phyloP scores from a whole-genome alignment of 805 yeast genomes.

The Scheffersomyces stipitis region DNA sequence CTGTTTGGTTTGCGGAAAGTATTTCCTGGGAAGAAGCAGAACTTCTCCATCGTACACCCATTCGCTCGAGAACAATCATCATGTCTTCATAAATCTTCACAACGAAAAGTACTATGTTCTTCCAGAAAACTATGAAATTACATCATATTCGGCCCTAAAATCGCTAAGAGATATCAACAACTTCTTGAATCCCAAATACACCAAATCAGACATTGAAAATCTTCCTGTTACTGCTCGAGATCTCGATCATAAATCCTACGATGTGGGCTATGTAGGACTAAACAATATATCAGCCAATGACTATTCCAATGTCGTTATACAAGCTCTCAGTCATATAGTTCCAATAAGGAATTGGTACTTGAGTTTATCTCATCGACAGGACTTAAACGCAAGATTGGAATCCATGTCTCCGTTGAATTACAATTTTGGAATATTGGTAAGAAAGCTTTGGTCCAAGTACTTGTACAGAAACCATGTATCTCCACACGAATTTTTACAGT shows the following conservation, averaged over 20 bases:
- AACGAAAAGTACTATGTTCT: constrained; percentile 51
- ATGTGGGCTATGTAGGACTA: constrained; percentile 67
- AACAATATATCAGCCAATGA: constrained; percentile 53
- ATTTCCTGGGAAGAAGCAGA: constrained; percentile 63
- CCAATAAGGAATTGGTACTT: constrained; percentile 42
- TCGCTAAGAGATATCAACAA: constrained; percentile 51
- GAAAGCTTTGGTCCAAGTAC: constrained; percentile 64
- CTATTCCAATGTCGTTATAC: constrained; percentile 58
- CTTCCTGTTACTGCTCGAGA: constrained; percentile 38
- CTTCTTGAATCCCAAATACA: constrained; percentile 53
- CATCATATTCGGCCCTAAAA: constrained; percentile 18
- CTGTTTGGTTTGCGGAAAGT: constrained; percentile 74
- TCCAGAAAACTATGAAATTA: constrained; percentile 58
- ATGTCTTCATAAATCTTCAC: constrained; percentile 56
- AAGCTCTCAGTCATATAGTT: constrained; percentile 52
- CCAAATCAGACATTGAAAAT: constrained; percentile 25
- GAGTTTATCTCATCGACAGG: constrained; percentile 16
- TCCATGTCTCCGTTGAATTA: constrained; percentile 30
- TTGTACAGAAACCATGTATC: constrained; percentile 64
- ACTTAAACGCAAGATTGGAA: constrained; percentile 12
- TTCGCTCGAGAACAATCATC: constrained; percentile 62
- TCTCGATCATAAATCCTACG: constrained; percentile 45
- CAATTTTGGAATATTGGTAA: constrained; percentile 45
- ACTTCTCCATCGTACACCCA: constrained; percentile 70
- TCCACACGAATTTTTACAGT: constrained; percentile 62